Conservation (phyloP, 345 rosid species). For the Dimocarpus longan region DNA sequence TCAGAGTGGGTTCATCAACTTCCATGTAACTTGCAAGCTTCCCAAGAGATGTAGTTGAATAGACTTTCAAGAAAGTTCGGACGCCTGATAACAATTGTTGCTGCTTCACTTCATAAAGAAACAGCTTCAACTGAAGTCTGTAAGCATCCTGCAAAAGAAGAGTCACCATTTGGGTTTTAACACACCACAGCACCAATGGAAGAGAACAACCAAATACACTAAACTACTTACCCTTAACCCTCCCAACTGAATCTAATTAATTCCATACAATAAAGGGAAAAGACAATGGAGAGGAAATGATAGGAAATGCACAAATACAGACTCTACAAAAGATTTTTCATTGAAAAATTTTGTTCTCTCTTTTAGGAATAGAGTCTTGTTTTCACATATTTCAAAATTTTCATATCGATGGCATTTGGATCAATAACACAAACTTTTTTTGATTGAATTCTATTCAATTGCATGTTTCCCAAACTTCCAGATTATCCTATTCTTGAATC, state of each 20-base stretch:
- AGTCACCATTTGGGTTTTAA: background rate
- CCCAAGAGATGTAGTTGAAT: conserved; percentile 78
- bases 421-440: background rate
- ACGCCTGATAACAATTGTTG: conserved; percentile 84
- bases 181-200: background rate
- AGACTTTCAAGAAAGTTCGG: conserved; percentile 83
- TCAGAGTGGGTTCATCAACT: conserved; percentile 85
- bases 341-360: background rate
- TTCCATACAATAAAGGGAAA: background rate
- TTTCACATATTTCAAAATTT: background rate
- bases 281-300: background rate
- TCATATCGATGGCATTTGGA: background rate
- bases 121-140: conserved; percentile 90
- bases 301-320: background rate
- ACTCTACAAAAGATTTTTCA: background rate
- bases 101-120: conserved; percentile 94
- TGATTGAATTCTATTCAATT: background rate
- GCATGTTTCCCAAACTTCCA: background rate
- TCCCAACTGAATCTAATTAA: background rate
- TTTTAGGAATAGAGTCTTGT: background rate
- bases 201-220: background rate
- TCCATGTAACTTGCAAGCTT: conserved; percentile 96
- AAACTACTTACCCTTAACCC: background rate
- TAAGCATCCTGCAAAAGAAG: conserved; percentile 76
- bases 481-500: background rate